A percentile compares a stretch with the other conserved stretches of the same genome.
phyloP scores from a whole-genome alignment of 225 moss, liverwort and hornwort genomes.

The Polytrichum commune region DNA sequence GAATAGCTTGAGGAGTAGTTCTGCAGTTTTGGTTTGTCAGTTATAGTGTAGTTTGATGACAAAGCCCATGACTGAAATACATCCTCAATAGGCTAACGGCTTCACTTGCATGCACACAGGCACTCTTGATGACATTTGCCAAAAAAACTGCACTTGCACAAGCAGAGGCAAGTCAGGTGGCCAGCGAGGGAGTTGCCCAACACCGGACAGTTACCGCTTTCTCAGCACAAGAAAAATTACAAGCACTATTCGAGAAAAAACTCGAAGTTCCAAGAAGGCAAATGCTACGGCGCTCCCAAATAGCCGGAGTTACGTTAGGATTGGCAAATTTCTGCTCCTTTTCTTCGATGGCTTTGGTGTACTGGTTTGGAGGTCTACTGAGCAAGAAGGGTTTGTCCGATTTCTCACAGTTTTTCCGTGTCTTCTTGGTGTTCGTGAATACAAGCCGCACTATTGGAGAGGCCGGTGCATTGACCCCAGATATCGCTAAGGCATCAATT shows the following conservation, averaged over 20 bases:
- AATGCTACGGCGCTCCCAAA: conserved; percentile 39
- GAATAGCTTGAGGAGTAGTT: no score
- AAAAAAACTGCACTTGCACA: conserved; percentile 50
- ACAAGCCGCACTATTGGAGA: conserved; percentile 64
- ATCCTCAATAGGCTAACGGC: no score
- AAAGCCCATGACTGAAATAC: no score
- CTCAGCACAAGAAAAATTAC: conserved; percentile 58
- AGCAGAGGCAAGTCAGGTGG: conserved; percentile 60
- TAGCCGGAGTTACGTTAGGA: conserved; percentile 44
- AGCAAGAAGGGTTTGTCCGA: conserved; percentile 16
- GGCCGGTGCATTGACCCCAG: conserved; percentile 78
- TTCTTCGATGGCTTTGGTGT: conserved; percentile 43
- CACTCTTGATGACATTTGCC: conserved; percentile 48
- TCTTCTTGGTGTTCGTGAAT: conserved; percentile 49
- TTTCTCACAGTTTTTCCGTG: conserved; percentile 40
- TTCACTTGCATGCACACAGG: conserved; percentile 20
- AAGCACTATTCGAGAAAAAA: conserved; percentile 48
- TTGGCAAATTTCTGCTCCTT: conserved; percentile 40
- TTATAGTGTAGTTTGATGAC: no score
- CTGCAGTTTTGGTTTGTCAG: no score
- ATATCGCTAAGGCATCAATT: conserved; percentile 76
- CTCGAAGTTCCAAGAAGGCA: conserved; percentile 29
- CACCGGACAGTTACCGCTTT: conserved; percentile 75
- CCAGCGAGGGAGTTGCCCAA: conserved; percentile 69
- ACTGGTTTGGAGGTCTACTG: conserved; percentile 44